Evolutionary conservation across 2,329 filamentous ascomycete species (phyloP).

Genomic region (Aureobasidium leucospermi): DNA sequence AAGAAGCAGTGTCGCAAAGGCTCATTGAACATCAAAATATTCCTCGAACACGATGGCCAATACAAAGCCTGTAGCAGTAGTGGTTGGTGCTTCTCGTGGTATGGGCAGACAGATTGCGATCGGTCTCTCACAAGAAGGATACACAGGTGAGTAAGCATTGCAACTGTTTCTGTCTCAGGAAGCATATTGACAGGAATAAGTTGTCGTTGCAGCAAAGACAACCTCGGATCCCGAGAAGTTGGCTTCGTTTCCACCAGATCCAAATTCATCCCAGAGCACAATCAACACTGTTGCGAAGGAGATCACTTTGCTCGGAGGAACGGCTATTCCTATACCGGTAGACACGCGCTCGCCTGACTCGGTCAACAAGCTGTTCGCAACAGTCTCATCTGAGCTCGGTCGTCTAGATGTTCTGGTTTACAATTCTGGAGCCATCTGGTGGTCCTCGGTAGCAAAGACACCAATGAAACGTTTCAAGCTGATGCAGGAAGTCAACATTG

Average conservation of each 20-base stretch:
- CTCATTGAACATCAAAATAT: no score
- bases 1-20: no score
- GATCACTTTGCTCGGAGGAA: slow-evolving; percentile 57
- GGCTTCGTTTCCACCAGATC: slow-evolving; percentile 62
- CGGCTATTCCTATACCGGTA: slow-evolving; percentile 58
- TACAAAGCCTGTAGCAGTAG: slow-evolving; percentile 20
- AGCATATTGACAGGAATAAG: slow-evolving; percentile 35
- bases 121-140: slow-evolving; percentile 64
- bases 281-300: slow-evolving; percentile 74
- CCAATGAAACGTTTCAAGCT: slow-evolving; percentile 46
- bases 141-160: slow-evolving; percentile 48
- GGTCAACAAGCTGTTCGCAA: background rate
- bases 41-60: background rate
- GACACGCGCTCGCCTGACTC: slow-evolving; percentile 36
- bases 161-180: background rate
- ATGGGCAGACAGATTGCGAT: slow-evolving; percentile 77
- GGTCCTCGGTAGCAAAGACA: slow-evolving; percentile 66
- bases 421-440: slow-evolving; percentile 82
- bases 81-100: slow-evolving; percentile 56
- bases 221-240: slow-evolving; percentile 54
- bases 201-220: slow-evolving; percentile 71
- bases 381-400: slow-evolving; percentile 23
- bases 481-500: slow-evolving; percentile 68
- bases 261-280: slow-evolving; percentile 67
- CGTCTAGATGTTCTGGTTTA: slow-evolving; percentile 70